phyloP scores from a whole-genome alignment of 2,329 filamentous ascomycete species.

The Claviceps sp. region DNA sequence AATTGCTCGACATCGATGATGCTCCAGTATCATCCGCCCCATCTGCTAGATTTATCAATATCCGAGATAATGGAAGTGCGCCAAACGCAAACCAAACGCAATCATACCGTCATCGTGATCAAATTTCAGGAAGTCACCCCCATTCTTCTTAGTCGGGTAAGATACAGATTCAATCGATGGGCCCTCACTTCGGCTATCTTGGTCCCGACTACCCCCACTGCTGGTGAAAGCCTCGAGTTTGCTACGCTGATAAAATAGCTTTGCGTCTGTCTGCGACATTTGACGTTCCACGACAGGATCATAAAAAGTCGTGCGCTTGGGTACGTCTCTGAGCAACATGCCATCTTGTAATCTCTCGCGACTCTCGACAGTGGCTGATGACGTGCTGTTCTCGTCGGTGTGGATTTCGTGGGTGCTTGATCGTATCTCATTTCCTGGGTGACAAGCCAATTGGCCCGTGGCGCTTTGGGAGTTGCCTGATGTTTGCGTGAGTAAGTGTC shows the following conservation, averaged over 20 bases:
- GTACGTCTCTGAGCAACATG: slow-evolving; percentile 47
- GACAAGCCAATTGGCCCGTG: not conserved
- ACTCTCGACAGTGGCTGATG: slow-evolving; percentile 10
- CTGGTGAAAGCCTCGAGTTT: slow-evolving; percentile 43
- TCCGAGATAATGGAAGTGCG: not conserved
- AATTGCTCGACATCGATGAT: not conserved
- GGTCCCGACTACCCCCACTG: slow-evolving; percentile 20
- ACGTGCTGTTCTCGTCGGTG: not conserved
- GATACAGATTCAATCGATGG: slow-evolving; percentile 27
- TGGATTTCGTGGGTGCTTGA: not conserved
- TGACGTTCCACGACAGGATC: slow-evolving; percentile 89
- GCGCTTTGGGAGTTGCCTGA: not conserved
- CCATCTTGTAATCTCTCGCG: slow-evolving; percentile 32
- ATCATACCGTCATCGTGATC: slow-evolving; percentile 15
- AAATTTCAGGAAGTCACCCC: slow-evolving; percentile 21
- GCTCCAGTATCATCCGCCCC: slow-evolving; percentile 5
- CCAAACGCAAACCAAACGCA: not conserved
- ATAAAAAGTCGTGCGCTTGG: slow-evolving; percentile 72
- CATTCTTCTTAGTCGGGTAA: slow-evolving; percentile 22
- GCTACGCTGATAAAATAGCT: slow-evolving; percentile 88
- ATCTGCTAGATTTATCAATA: slow-evolving; percentile 6
- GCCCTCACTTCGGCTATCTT: slow-evolving; percentile 32
- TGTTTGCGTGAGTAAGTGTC: not conserved
- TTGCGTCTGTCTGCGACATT: slow-evolving; percentile 87
- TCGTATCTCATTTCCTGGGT: not conserved